These are phyloP conservation scores for Penicillium antarcticum DNA, from an alignment of 495 filamentous ascomycete species.

Conservation along the genomic window DNA sequence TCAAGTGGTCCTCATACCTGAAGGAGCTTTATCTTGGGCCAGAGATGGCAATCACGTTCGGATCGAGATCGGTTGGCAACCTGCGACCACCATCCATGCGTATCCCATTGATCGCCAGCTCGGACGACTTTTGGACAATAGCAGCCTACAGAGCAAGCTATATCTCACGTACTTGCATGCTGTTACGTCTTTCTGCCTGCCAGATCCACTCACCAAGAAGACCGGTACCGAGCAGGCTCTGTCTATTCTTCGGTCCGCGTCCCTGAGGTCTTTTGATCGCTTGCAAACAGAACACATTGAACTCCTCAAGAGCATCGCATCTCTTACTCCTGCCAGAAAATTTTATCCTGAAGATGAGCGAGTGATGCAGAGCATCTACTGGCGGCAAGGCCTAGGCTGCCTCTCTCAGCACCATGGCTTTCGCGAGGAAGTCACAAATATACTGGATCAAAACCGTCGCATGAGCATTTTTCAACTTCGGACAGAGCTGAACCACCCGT, in stretches of 20 bases:
- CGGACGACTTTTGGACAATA: conserved; percentile 48
- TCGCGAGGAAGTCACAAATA: neutral
- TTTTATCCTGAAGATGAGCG: conserved; percentile 10
- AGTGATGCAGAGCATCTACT: conserved; percentile 6
- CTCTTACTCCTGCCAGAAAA: no score
- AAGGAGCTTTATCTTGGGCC: conserved; percentile 22
- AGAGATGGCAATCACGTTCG: conserved; percentile 32
- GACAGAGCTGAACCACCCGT: neutral
- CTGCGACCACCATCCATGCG: conserved; percentile 28
- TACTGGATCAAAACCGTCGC: neutral
- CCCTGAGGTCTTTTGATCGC: conserved; percentile 46
- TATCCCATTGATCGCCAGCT: conserved; percentile 50
- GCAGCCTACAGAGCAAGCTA: conserved; percentile 52
- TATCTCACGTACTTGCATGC: conserved; percentile 57
- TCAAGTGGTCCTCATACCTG: conserved; percentile 50
- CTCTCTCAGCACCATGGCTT: conserved; percentile 8
- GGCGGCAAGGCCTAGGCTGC: neutral
- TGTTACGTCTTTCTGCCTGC: conserved; percentile 55
- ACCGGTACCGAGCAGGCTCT: conserved; percentile 64
- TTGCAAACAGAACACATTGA: neutral
- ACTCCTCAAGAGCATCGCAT: conserved; percentile 41
- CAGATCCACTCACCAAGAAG: conserved; percentile 52
- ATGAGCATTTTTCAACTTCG: neutral
- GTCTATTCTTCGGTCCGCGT: conserved; percentile 43
- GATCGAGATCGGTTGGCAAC: conserved; percentile 17